These are phyloP conservation scores for Pseudophaeomoniella oleicola DNA, from an alignment of 2,329 filamentous ascomycete genomes.

Conservation along the genomic window DNA sequence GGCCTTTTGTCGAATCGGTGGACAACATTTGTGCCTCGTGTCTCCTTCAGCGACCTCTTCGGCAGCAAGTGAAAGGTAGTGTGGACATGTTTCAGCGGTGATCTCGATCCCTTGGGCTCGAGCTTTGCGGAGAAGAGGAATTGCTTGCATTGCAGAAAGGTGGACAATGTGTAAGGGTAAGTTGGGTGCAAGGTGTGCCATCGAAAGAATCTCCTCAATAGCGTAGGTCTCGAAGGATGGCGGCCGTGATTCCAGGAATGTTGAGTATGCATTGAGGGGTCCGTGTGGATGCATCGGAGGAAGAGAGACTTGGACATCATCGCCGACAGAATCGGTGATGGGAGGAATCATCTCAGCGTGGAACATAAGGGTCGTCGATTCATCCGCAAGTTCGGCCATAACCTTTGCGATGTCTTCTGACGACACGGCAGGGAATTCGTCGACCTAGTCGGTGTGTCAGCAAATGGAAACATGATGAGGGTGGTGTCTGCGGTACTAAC, in stretches of 20 bases:
- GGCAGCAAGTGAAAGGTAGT: conserved; percentile 74
- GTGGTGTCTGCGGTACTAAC: conserved; percentile 43
- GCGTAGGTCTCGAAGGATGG: conserved; percentile 84
- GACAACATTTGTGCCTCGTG: conserved; percentile 89
- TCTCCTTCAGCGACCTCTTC: conserved; percentile 74
- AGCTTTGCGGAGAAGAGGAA: conserved; percentile 64
- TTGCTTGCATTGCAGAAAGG: conserved; percentile 75
- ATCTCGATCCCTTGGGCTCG: conserved; percentile 63
- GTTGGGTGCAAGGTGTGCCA: conserved; percentile 65
- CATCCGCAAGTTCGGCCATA: conserved; percentile 65
- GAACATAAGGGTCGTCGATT: conserved; percentile 91
- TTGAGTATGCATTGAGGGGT: conserved; percentile 63
- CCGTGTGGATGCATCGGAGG: conserved; percentile 58
- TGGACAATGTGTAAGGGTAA: conserved; percentile 90
- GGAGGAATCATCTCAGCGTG: conserved; percentile 98
- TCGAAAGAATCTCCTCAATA: conserved; percentile 68
- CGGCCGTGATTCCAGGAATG: conserved; percentile 82
- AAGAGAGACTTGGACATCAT: conserved; percentile 55
- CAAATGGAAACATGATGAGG: conserved; percentile 2
- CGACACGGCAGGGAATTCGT: conserved; percentile 89
- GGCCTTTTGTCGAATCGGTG: conserved; percentile 64
- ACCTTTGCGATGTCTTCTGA: conserved; percentile 63
- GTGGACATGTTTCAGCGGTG: conserved; percentile 90
- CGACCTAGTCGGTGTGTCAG: conserved; percentile 45
- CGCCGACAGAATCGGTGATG: conserved; percentile 62